Evolutionary conservation across 2,329 filamentous ascomycete species (phyloP).

Genomic region (Cryphonectria radicalis): DNA sequence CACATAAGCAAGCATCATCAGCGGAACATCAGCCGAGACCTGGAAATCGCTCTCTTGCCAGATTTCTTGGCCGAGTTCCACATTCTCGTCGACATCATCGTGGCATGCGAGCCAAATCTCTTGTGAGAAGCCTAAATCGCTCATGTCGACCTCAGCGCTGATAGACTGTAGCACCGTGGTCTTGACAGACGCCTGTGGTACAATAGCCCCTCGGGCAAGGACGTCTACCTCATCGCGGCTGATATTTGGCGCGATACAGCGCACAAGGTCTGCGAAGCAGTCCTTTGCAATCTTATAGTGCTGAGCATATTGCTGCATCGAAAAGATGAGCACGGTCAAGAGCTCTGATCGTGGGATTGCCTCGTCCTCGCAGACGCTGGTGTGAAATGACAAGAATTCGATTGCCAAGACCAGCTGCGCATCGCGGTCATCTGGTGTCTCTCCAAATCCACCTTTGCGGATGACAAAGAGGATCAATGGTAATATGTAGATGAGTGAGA

Average conservation of each 20-base stretch:
- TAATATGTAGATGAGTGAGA: constrained; percentile 85
- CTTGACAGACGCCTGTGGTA: constrained; percentile 78
- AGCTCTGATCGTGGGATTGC: constrained; percentile 78
- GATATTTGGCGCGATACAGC: constrained; percentile 84
- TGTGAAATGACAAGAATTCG: constrained; percentile 89
- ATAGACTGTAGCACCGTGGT: constrained; percentile 87
- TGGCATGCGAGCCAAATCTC: constrained; percentile 94
- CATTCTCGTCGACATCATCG: constrained; percentile 87
- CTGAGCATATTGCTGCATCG: constrained; percentile 87
- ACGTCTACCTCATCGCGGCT: constrained; percentile 71
- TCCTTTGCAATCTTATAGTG: constrained; percentile 97
- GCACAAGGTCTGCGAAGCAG: constrained; percentile 83
- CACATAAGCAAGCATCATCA: constrained; percentile 76
- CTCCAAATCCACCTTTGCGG: constrained; percentile 76
- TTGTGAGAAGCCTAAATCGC: constrained; percentile 81
- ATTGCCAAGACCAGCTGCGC: constrained; percentile 87
- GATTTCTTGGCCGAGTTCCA: constrained; percentile 80
- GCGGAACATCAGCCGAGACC: constrained; percentile 66
- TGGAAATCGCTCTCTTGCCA: constrained; percentile 93
- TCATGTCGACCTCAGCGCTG: constrained; percentile 89
- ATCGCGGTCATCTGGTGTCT: constrained; percentile 76
- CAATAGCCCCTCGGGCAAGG: constrained; percentile 78
- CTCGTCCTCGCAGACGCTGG: constrained; percentile 74
- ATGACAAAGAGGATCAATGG: constrained; percentile 82
- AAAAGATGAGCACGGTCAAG: constrained; percentile 70